Percentiles rank a stretch among this genome's conserved stretches.
These are phyloP conservation scores for Curvularia sp. DNA, from an alignment of 2,329 filamentous ascomycete species.

Conservation along the genomic window DNA sequence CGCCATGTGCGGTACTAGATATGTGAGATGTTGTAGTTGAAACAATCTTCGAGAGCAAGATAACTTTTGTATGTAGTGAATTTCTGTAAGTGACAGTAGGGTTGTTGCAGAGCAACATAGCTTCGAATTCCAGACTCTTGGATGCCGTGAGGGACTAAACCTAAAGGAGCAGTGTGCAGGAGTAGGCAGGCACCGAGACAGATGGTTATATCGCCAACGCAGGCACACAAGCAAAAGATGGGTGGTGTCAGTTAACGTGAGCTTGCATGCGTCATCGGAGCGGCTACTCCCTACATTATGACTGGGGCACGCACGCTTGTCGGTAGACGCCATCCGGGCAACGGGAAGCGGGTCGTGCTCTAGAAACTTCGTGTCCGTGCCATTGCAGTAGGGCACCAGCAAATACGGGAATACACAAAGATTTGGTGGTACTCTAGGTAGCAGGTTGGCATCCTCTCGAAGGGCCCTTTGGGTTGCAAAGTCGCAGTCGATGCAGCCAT, in stretches of 20 bases:
- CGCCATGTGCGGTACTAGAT: neutral
- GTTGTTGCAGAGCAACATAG: neutral
- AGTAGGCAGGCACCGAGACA: neutral
- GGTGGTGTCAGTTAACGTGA: neutral
- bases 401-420: neutral
- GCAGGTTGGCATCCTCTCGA: neutral
- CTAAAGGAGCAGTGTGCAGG: neutral
- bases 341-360: conserved; percentile 1
- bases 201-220: neutral
- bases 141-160: neutral
- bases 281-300: neutral
- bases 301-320: neutral
- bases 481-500: conserved; percentile 9
- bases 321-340: neutral
- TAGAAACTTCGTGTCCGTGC: conserved; percentile 6
- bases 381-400: neutral
- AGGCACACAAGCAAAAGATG: neutral
- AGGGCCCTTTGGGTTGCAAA: conserved; percentile 5
- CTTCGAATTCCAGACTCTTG: neutral
- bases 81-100: neutral
- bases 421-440: conserved; percentile 1
- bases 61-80: no score
- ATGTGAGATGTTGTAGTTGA: no score
- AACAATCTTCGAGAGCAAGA: no score
- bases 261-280: neutral